Conservation (phyloP, 73 alveolate species). For the Blepharisma stoltei region DNA sequence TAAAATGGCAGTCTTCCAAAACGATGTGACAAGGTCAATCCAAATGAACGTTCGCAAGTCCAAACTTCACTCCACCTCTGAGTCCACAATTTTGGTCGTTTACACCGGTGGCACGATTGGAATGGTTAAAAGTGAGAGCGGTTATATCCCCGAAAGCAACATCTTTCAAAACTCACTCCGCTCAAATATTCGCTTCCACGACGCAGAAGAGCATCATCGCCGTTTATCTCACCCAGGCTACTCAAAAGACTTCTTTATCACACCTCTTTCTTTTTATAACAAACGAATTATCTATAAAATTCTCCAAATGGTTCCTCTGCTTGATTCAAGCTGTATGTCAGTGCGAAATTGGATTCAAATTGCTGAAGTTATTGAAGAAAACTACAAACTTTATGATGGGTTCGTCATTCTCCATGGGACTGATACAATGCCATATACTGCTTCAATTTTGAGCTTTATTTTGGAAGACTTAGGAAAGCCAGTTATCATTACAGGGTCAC, state of each 20-base stretch:
- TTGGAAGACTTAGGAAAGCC: constrained; percentile 82
- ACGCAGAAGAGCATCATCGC: constrained; percentile 33
- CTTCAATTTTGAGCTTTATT: constrained; percentile 95
- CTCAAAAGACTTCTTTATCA: constrained; percentile 41
- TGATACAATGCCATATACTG: constrained; percentile 99
- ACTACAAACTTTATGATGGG: constrained; percentile 84
- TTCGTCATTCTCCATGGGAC: constrained; percentile 92
- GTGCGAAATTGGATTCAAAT: constrained; percentile 81
- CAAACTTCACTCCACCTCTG: not conserved
- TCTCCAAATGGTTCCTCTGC: constrained; percentile 53
- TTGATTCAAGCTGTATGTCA: constrained; percentile 85
- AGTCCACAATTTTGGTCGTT: constrained; percentile 43
- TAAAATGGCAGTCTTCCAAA: too few species aligned
- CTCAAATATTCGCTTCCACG: constrained; percentile 40
- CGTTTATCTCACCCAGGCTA: constrained; percentile 23
- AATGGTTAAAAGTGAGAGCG: constrained; percentile 49
- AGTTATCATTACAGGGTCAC: constrained; percentile 83
- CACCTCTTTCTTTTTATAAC: constrained; percentile 56
- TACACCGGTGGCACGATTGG: constrained; percentile 75
- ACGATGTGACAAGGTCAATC: too few species aligned
- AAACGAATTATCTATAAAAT: constrained; percentile 56
- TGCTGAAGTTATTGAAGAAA: constrained; percentile 67
- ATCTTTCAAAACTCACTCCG: constrained; percentile 34
- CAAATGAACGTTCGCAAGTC: too few species aligned
- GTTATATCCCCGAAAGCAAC: constrained; percentile 39